Evolutionary conservation across 345 rosid species (phyloP), one percentile per base, ranked within the genome.

Genomic region (Dovyalis caffra): DNA sequence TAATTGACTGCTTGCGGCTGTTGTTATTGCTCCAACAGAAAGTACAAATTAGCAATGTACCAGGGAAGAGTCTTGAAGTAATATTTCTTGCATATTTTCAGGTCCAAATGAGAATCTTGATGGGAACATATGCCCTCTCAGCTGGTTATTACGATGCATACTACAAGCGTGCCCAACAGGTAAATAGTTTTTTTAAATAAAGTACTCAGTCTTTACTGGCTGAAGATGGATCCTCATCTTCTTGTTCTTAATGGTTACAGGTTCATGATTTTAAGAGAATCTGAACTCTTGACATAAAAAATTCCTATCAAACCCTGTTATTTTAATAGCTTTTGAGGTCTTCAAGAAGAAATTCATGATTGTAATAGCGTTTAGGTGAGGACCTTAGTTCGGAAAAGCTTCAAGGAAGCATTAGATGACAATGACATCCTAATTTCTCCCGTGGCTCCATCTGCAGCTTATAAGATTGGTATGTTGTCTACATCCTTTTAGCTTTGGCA

Each of bases 61-160:
- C 18, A 43, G 49, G 1, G 31, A n/a, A 25, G 15, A 60, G 29
- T 15, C 26, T 23, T 60, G 32, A 25, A 60, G 64, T 60, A 26
- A 25, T 64, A 10, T 57, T 57, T 57, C 5, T 57, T 57, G 14
- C 28, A 56, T 57, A 67, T 6, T 79, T 72, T 73, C 85, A 94
- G 97, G 97, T 94, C 62, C 92, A 94, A 85, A 94, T 87, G 97
- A 88, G 98, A 83, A 92, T 94, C 72, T 78, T 94, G 83, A 94
- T 92, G 97, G 98, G 98, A 83, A 91, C 97, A 31, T 94, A 92
- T 81, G 98, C 92, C 68, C 92, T 94, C 65, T 94, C 97, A 66
- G 91, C 97, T 26, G 98, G 97, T 71, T 94, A 92, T 82, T 94
- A 94, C 77, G 95, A 94, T 84, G 97, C 97, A 56, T 92, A 92